Evolutionary conservation across 106 monocot species (phyloP), one percentile per base, ranked within the genome.

Genomic region (Dendrobium officinale): DNA sequence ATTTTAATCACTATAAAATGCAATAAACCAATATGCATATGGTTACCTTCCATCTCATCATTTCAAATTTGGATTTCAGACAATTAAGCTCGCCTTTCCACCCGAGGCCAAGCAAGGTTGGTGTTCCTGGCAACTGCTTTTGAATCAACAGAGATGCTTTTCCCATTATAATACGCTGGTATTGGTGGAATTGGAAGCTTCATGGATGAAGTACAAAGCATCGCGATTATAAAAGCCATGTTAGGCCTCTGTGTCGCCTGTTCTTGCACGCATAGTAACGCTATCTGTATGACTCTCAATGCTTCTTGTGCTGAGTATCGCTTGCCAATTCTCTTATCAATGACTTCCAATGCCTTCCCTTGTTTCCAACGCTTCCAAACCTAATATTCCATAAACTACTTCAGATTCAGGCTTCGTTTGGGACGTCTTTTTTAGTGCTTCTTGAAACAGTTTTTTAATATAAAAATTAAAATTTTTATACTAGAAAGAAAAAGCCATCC

Each of bases 191-290:
- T 16, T n/a, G 81, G 81, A 51, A 81, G 29, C 55, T 2, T 19
- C 0, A 24, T 18, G 19, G 47, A 73, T 7, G 29, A 27, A 0
- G 19, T 55, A 72, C n/a, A 44, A 3, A 82, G 76, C 82, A 82
- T 82, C 3, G 27, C 29, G 1, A 51, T 9, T 17, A 82, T 19
- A 0, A 67, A 48, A 33, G 43, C 19, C 82, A 82, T 82, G 15
- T 43, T 47, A 17, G 82, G 82, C 31, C 82, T 75, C 40, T 77
- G 27, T 2, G 19, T 43, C n/a, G 77, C 77, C 20, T 43, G 5
- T 45, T 77, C 82, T 37, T 82, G 77, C 29, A 82, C 82, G 44
- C 82, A 82, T 18, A 82, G 67, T 42, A 82, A n/a, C 44, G 67
- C 82, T 42, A 82, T 67, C 29, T 82, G 77, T 18, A 82, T 67